phyloP scores from a whole-genome alignment of 2,329 filamentous ascomycete genomes.

The Sordariomycetes sp. region DNA sequence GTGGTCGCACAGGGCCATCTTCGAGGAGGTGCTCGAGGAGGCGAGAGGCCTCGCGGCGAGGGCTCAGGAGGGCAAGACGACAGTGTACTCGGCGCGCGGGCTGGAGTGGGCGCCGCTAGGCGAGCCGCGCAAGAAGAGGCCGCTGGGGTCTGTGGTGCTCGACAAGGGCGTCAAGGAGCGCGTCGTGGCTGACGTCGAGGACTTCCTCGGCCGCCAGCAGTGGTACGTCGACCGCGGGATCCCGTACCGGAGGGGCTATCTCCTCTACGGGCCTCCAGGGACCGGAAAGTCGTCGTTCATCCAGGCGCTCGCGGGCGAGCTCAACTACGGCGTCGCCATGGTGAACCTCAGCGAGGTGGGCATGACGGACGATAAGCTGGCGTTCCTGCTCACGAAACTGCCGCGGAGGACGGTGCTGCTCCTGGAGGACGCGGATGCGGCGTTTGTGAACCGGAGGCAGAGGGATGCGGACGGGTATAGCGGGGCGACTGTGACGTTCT shows the following conservation, averaged over 20 bases:
- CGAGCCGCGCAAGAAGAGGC: slow-evolving; percentile 72
- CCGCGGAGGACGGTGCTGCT: slow-evolving; percentile 72
- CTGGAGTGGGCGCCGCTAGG: slow-evolving; percentile 80
- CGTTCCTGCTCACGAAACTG: slow-evolving; percentile 73
- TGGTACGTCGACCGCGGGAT: slow-evolving; percentile 96
- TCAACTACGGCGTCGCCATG: slow-evolving; percentile 88
- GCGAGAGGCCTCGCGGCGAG: slow-evolving; percentile 69
- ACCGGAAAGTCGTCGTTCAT: slow-evolving; percentile 96
- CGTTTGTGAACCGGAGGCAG: slow-evolving; percentile 70
- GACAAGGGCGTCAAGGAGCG: slow-evolving; percentile 72
- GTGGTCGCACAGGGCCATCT: slow-evolving; percentile 78
- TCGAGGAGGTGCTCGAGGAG: slow-evolving; percentile 80
- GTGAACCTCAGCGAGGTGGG: slow-evolving; percentile 83
- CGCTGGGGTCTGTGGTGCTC: slow-evolving; percentile 75
- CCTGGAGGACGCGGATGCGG: slow-evolving; percentile 83
- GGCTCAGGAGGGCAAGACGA: slow-evolving; percentile 81
- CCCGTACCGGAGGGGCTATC: slow-evolving; percentile 78
- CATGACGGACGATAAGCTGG: slow-evolving; percentile 78
- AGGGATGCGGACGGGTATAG: slow-evolving; percentile 71
- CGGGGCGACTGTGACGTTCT: slow-evolving; percentile 86
- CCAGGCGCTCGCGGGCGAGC: slow-evolving; percentile 80
- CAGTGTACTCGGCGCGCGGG: slow-evolving; percentile 76
- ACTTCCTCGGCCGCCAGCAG: slow-evolving; percentile 64
- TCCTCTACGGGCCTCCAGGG: slow-evolving; percentile 79
- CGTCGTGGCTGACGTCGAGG: slow-evolving; percentile 67